These are phyloP conservation scores for Lasiodiplodia hormozganensis DNA, from an alignment of 2,329 filamentous ascomycete species.

Conservation along the genomic window DNA sequence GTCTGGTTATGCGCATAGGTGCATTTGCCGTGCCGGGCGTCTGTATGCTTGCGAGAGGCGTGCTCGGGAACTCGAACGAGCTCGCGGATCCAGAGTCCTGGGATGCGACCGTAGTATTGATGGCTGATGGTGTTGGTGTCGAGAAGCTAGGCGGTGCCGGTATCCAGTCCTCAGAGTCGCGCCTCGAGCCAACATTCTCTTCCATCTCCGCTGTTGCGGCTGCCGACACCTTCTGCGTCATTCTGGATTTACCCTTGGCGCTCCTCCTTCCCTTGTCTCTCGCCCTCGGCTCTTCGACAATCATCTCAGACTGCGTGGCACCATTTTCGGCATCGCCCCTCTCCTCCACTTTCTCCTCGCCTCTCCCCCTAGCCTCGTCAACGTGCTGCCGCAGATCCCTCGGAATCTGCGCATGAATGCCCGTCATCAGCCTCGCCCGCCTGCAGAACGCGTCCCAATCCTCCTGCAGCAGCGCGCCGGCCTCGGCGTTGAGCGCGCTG, in stretches of 20 bases:
- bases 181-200: constrained; percentile 42
- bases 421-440: constrained; percentile 67
- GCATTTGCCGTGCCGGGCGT: constrained; percentile 17
- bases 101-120: constrained; percentile 31
- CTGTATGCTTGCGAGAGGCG: constrained; percentile 16
- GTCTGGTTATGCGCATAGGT: constrained; percentile 12
- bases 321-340: constrained; percentile 34
- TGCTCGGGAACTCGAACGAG: constrained; percentile 33
- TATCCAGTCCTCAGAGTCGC: constrained; percentile 43
- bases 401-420: constrained; percentile 65
- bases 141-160: constrained; percentile 39
- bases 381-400: constrained; percentile 53
- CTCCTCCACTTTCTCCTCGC: constrained; percentile 46
- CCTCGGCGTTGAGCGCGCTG: constrained; percentile 67
- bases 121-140: constrained; percentile 32
- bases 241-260: constrained; percentile 33
- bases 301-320: constrained; percentile 31
- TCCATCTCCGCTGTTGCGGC: constrained; percentile 23
- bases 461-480: constrained; percentile 64
- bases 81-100: constrained; percentile 35
- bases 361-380: constrained; percentile 60
- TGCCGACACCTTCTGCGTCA: constrained; percentile 29
- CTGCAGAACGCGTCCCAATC: constrained; percentile 64
- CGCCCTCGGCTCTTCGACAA: constrained; percentile 27
- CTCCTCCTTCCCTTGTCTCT: constrained; percentile 38